Conservation (phyloP, 1,284 basidiomycete species). For the Cutaneotrichosporon daszewskae region DNA sequence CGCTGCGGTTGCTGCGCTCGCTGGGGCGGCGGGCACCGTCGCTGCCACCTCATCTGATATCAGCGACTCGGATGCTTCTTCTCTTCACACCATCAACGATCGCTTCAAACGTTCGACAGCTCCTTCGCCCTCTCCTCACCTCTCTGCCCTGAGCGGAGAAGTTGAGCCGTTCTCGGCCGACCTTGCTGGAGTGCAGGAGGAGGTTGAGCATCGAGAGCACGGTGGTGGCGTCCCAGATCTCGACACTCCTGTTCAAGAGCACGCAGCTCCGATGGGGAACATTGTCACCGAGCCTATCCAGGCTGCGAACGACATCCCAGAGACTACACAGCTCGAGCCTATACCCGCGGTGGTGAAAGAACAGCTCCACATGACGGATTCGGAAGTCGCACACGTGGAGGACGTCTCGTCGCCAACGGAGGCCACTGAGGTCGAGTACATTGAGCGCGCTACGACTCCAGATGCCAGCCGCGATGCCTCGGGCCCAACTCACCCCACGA, state of each 20-base stretch:
- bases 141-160: not conserved
- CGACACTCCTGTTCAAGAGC: too few relatives aligned
- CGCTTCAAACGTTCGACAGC: constrained; percentile 5
- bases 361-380: too few relatives aligned
- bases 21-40: not conserved
- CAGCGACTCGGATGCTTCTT: constrained; percentile 1
- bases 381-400: too few relatives aligned
- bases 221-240: not conserved
- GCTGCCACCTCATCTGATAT: not conserved
- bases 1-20: not conserved
- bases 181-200: constrained; percentile 1
- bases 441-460: too few relatives aligned
- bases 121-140: constrained; percentile 5
- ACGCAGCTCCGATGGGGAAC: not conserved
- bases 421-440: too few relatives aligned
- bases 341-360: too few relatives aligned
- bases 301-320: too few relatives aligned
- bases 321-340: too few relatives aligned
- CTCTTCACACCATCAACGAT: not conserved
- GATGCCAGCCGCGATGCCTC: too few relatives aligned
- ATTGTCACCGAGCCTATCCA: too few relatives aligned
- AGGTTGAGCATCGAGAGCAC: not conserved
- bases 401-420: too few relatives aligned
- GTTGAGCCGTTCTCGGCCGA: constrained; percentile 1
- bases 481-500: too few relatives aligned